A percentile compares a stretch with the other conserved stretches of the same genome.
These are phyloP conservation scores for Poa annua DNA, from an alignment of 176 grass and related monocot genomes.

Conservation along the genomic window DNA sequence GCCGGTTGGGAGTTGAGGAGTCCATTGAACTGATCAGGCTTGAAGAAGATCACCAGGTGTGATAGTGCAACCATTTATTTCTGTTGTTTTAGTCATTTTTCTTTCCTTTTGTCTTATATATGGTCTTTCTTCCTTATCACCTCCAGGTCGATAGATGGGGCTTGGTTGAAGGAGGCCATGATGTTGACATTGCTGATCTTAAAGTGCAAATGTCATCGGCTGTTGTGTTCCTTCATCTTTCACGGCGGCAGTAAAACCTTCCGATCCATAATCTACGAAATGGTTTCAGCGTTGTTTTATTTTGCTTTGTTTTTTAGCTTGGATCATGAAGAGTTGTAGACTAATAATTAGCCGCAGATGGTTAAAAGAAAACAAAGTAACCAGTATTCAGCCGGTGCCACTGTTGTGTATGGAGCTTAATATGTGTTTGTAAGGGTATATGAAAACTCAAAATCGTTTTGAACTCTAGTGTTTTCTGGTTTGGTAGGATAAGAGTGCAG, in stretches of 20 bases:
- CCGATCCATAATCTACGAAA: neutral
- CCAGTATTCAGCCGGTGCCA: neutral
- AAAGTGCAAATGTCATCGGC: constrained; percentile 90
- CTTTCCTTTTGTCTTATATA: constrained; percentile 21
- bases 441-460: neutral
- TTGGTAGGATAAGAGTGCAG: neutral
- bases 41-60: constrained; percentile 93
- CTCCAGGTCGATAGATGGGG: constrained; percentile 89
- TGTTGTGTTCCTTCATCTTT: constrained; percentile 79
- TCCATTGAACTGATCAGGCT: constrained; percentile 91
- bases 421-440: neutral
- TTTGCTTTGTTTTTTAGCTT: constrained; percentile 21
- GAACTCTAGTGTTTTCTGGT: neutral
- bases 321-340: constrained; percentile 36
- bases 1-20: constrained; percentile 76
- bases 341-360: constrained; percentile 36
- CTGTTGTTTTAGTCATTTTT: constrained; percentile 26
- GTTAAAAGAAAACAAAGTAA: constrained; percentile 21
- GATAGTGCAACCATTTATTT: neutral
- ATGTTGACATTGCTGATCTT: constrained; percentile 91
- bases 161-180: constrained; percentile 96
- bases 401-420: neutral
- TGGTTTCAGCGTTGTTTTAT: neutral
- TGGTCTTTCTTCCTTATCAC: neutral
- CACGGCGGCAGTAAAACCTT: constrained; percentile 45